phyloP scores from a whole-genome alignment of 73 alveolate genomes.

The Paramecium sexaurelia region DNA sequence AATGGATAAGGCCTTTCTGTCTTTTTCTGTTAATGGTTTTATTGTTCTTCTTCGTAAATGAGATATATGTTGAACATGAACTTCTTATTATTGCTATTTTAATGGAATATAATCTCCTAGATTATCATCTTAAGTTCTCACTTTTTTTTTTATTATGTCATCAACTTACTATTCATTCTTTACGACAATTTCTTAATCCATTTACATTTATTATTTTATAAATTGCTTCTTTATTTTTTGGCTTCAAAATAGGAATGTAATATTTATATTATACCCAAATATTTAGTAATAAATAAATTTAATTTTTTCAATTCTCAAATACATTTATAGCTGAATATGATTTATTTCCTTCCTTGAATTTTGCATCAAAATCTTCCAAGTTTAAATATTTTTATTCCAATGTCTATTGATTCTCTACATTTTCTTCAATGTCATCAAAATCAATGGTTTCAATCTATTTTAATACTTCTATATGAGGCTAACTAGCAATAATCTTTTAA shows the following conservation, averaged over 20 bases:
- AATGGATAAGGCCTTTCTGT: not conserved
- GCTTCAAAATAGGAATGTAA: not conserved
- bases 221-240: not conserved
- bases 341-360: not conserved
- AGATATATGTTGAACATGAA: not conserved
- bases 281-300: not conserved
- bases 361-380: not conserved
- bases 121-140: not conserved
- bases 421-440: constrained; percentile 55
- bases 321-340: not conserved
- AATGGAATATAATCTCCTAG: constrained; percentile 8
- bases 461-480: constrained; percentile 34
- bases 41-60: not conserved
- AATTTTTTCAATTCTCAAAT: not conserved
- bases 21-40: not conserved
- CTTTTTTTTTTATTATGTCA: not conserved
- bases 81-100: not conserved
- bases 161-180: not conserved
- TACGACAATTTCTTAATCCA: not conserved
- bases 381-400: constrained; percentile 6
- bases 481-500: not conserved
- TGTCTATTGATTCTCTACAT: not conserved
- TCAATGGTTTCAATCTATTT: constrained; percentile 30
- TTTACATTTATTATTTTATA: not conserved
- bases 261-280: not conserved